A percentile compares a stretch with the other conserved stretches of the same genome.
Conservation (phyloP, 768 basidiomycete species). For the Boletus rubropictus region DNA sequence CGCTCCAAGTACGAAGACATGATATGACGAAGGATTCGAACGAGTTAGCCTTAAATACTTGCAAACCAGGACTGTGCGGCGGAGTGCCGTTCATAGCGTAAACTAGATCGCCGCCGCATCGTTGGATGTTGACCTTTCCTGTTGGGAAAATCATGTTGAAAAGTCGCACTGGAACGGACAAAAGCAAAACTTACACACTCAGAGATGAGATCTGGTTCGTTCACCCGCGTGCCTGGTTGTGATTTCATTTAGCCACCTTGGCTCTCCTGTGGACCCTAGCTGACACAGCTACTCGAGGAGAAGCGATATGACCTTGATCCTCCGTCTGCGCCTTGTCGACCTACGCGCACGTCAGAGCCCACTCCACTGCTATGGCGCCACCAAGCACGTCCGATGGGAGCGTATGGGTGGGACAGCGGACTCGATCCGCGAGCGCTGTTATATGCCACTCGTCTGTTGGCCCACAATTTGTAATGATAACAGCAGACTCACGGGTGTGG, state of each 20-base stretch:
- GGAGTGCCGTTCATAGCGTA: slow-evolving; percentile 32
- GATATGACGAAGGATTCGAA: slow-evolving; percentile 15
- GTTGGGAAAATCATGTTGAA: slow-evolving; percentile 33
- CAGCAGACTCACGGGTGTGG: slow-evolving; percentile 2
- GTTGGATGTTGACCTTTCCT: slow-evolving; percentile 29
- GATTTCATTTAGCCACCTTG: slow-evolving; percentile 35
- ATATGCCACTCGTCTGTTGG: not conserved
- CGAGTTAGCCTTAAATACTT: slow-evolving; percentile 22
- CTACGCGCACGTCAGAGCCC: too few species aligned
- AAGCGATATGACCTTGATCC: slow-evolving; percentile 22
- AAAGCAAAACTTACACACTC: slow-evolving; percentile 29
- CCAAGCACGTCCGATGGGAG: slow-evolving; percentile 18
- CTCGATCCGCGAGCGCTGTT: slow-evolving; percentile 23
- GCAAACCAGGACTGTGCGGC: slow-evolving; percentile 19
- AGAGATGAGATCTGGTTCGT: slow-evolving; percentile 31
- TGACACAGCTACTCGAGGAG: slow-evolving; percentile 21
- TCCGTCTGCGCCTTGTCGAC: slow-evolving; percentile 10
- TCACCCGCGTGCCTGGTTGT: slow-evolving; percentile 29
- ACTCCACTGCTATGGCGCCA: slow-evolving; percentile 17
- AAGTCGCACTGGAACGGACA: slow-evolving; percentile 27
- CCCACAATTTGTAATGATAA: slow-evolving; percentile 21
- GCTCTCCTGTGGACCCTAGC: slow-evolving; percentile 22
- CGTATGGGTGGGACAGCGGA: slow-evolving; percentile 2
- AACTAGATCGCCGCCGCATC: slow-evolving; percentile 29
- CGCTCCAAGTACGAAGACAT: slow-evolving; percentile 46